Evolutionary conservation across 805 yeast species (phyloP), one percentile per base, ranked within the genome.

Genomic region (Candida cerambycidarum): DNA sequence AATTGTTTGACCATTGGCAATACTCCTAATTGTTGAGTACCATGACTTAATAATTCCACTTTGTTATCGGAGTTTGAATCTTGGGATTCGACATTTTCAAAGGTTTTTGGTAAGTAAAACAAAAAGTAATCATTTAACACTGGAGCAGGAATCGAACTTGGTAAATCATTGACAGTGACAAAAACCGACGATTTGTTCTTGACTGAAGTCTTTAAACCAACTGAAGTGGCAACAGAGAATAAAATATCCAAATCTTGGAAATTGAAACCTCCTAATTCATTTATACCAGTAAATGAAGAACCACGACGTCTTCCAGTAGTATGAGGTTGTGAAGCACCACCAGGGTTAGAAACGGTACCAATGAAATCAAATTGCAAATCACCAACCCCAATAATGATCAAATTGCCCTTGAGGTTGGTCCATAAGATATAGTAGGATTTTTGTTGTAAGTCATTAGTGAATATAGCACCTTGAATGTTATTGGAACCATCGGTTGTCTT

Each of bases 181-280:
- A 45, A 58, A 15, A 63, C 46, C 1, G 50, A 35, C 4, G 34
- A 36, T 11, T 48, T 39, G 18, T 43, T 41, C 7, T 32, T 14
- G 5, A 47, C 18, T 9, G 49, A 39, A 30, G 59, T 47, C 15
- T 57, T 50, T 28, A 47, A 51, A 5, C 63, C 63, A 16, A 63
- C 59, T 35, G 54, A 46, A 28, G 58, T 50, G 4, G 72, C 72
- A 2, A 57, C 44, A 7, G 52, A 48, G 32, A 69, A 47, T 42
- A 69, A 55, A 10, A 67, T 46, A 45, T 63, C 69, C 44, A 65
- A 56, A 46, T 68, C 74, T 42, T 66, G 71, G 55, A 68, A 68
- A 43, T 67, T 67, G 47, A 50, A 54, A 1, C 70, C 72, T n/a
- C 70, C 72, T 46, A 67, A 53, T 4, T 67, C 73, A 50, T 65